Evolutionary conservation across 2,329 filamentous ascomycete species (phyloP), one percentile per base, ranked within the genome.

Genomic region (Phialocephala sp.): DNA sequence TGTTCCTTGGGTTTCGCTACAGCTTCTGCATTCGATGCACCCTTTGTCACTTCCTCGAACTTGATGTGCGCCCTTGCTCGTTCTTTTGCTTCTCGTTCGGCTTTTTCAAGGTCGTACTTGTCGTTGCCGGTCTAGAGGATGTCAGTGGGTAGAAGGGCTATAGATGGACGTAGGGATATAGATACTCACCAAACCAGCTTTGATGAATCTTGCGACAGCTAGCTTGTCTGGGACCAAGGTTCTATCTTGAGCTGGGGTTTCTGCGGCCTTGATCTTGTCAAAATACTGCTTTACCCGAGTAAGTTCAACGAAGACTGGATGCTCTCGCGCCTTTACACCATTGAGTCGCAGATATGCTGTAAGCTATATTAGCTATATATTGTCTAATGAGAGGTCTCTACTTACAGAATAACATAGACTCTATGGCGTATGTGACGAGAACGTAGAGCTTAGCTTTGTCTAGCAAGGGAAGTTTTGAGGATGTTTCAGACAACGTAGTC

Each of bases 361-460:
- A 45, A 11, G 20, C 4, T 8, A 72, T 59, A 41, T 68, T 65
- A 74, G 66, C 61, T 20, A 27, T 2, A n/a, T 4, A 22, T 14
- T 11, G 35, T 15, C 18, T 22, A 47, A 12, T 60, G 15, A 14
- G n/a, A 52, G 24, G 20, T n/a, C 8, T 15, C 15, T 14, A 76
- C 87, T 69, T 79, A 93, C 91, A 91, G 79, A 97, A 98, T 8
- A 99, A 81, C 11, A 97, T 82, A 0, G 94, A 96, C 75, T 98
- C 94, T 69, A 99, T 89, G 0, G 94, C 87, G 77, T 98, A 99
- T 20, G 93, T 91, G 60, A 90, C 84, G 22, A 97, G 83, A n/a
- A 95, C 89, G 76, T 96, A 93, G 66, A 97, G 88, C 80, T 98
- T 97, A 8, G 95, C 93, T 80, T 93, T 94, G 82, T 98, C 94